Evolutionary conservation across 73 alveolate genomes (phyloP), one percentile per base, ranked within the genome.

Genomic region (Uronychia binucleata): DNA sequence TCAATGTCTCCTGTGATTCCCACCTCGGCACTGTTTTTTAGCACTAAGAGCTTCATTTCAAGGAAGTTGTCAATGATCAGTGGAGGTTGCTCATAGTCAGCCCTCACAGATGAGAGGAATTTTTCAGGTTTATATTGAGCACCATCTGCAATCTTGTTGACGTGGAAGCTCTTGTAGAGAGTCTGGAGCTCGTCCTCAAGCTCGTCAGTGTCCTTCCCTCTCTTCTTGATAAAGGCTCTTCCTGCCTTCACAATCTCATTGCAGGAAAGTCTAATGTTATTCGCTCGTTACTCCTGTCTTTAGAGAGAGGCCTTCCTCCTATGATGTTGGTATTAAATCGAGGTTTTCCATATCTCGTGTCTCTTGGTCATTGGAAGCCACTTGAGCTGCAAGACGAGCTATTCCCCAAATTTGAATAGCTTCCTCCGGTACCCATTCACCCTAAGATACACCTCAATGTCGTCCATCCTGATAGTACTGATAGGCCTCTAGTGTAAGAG

Each of bases 1-100:
- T 92, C 95, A 58, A 92, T 81, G 67, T 92, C 94, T 29, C 94
- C 94, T 34, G 59, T 77, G 13, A 92, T 86, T 0, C 91, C 93
- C 58, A 77, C 88, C 58, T 89, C 93, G 0, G 35, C 76, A 30
- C 89, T 31, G 31, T 78, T 90, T 30, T 80, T 88, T 1, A 90
- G 34, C 28, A 90, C 79, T 19, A 75, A 35, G 25, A 85, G 13
- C 60, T 77, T 89, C 1, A 89, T 60, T 57, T 89, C 95, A 0
- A 89, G n/a, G 8, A 82, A 58, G 34, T 89, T 89, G 14, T 88
- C 86, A n/a, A 89, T 89, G 85, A 89, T 84, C 0, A 25, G 25
- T 26, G 95, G 95, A 5, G 90, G 90, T 30, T 25, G 14, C 34
- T 89, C 90, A 84, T 84, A 87, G 30, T 89, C 95, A 59, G 46